Conservation (phyloP, 305 asterid species). For the Ajuga reptans region DNA sequence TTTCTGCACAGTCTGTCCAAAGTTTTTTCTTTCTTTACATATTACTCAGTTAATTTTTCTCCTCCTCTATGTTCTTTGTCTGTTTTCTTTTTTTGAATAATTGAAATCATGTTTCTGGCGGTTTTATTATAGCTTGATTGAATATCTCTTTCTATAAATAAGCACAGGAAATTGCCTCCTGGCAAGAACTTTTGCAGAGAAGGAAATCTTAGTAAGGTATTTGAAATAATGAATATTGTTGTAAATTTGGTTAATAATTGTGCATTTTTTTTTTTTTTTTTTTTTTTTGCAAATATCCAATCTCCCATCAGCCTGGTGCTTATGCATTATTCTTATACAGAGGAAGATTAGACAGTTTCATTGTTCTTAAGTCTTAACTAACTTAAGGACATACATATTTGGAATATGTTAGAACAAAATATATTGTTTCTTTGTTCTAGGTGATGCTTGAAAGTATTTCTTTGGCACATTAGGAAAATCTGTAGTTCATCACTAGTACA, state of each 20-base stretch:
- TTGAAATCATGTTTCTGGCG: neutral
- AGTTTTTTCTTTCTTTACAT: neutral
- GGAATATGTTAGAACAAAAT: neutral
- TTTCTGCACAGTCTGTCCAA: constrained; percentile 16
- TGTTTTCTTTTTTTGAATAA: neutral
- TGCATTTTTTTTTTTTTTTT: neutral
- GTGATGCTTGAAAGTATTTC: neutral
- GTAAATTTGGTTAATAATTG: neutral
- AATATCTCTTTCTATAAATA: neutral
- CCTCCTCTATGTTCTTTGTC: neutral
- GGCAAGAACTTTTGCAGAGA: neutral
- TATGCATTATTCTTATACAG: neutral
- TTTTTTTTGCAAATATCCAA: neutral
- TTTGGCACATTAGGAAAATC: neutral
- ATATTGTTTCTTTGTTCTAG: neutral
- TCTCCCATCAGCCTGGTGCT: neutral
- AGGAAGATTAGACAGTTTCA: neutral
- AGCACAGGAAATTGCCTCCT: neutral
- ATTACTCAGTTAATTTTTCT: neutral
- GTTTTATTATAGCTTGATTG: neutral
- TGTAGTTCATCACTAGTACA: neutral
- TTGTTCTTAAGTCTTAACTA: neutral
- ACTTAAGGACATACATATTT: neutral
- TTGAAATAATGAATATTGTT: neutral
- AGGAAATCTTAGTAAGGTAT: neutral